These are phyloP conservation scores for Agaricus subrufescens DNA, from an alignment of 768 basidiomycete genomes.

Conservation along the genomic window DNA sequence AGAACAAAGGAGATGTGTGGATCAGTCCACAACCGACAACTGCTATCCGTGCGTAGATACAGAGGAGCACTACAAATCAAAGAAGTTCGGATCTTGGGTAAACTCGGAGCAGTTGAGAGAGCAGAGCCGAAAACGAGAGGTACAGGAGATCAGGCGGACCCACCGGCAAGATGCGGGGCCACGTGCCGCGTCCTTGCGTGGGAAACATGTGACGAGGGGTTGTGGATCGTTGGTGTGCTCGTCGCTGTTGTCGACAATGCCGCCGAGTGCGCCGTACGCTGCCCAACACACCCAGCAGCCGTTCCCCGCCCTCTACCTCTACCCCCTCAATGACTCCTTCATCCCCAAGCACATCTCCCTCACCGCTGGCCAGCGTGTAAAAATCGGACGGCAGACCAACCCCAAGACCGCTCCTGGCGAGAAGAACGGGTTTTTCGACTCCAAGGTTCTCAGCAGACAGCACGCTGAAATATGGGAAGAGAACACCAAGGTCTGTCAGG, in stretches of 20 bases:
- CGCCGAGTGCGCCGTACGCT: conserved; percentile 22
- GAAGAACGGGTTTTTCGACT: conserved; percentile 95
- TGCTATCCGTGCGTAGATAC: no score
- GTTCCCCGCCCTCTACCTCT: conserved; percentile 60
- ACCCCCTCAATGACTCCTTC: conserved; percentile 93
- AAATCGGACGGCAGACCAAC: conserved; percentile 96
- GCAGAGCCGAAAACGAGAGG: no score
- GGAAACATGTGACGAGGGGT: no score
- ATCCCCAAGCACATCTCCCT: conserved; percentile 92
- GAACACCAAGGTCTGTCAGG: conserved; percentile 61
- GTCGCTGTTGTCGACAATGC: conserved; percentile 9
- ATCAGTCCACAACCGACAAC: no score
- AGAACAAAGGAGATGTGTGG: no score
- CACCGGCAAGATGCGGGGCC: no score
- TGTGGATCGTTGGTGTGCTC: background rate
- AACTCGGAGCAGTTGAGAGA: no score
- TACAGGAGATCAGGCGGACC: no score
- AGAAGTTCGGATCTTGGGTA: no score
- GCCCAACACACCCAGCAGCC: conserved; percentile 19
- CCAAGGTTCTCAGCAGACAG: conserved; percentile 87
- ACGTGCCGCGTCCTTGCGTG: no score
- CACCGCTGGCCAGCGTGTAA: conserved; percentile 58
- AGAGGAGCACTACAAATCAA: no score
- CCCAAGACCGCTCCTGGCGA: conserved; percentile 91
- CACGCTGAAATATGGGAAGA: conserved; percentile 99